A percentile compares a stretch with the other conserved stretches of the same genome.
These are phyloP conservation scores for Pilaira anomala DNA, from an alignment of 192 early-diverging fungal species.

Conservation along the genomic window DNA sequence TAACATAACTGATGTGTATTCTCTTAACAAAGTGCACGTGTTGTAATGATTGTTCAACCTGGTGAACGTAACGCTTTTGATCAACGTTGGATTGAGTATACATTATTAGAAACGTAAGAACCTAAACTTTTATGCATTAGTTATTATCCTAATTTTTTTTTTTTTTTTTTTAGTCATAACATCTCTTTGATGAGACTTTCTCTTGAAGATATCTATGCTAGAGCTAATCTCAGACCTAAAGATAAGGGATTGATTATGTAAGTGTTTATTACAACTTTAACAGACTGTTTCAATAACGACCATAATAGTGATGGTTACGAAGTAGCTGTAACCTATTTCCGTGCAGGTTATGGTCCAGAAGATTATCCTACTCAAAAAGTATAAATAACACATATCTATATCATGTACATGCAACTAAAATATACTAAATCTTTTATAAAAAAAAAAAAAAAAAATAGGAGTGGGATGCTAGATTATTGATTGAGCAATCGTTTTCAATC, in stretches of 20 bases:
- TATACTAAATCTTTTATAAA: background rate
- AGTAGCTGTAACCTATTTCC: conserved; percentile 85
- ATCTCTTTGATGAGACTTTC: conserved; percentile 61
- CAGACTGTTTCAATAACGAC: background rate
- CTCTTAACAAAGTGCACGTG: conserved; percentile 53
- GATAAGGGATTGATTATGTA: conserved; percentile 67
- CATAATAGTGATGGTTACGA: conserved; percentile 55
- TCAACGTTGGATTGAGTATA: conserved; percentile 85
- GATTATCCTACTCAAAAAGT: conserved; percentile 80
- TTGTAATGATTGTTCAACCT: conserved; percentile 89
- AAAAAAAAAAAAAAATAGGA: conserved; percentile 48
- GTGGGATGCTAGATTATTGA: conserved; percentile 84
- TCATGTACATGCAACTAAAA: background rate
- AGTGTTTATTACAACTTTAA: conserved; percentile 27
- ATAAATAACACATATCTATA: background rate
- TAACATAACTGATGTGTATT: background rate
- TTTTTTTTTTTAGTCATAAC: conserved; percentile 47
- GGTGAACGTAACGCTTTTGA: conserved; percentile 92
- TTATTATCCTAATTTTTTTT: background rate
- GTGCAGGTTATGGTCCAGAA: conserved; percentile 86
- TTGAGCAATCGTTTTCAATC: conserved; percentile 80
- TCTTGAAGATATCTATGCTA: conserved; percentile 63
- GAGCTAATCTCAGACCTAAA: conserved; percentile 55
- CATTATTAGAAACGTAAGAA: conserved; percentile 55
- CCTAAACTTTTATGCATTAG: background rate